A percentile compares a stretch with the other conserved stretches of the same genome.
phyloP scores from a whole-genome alignment of 495 filamentous ascomycete genomes.

The Neurospora sp. region DNA sequence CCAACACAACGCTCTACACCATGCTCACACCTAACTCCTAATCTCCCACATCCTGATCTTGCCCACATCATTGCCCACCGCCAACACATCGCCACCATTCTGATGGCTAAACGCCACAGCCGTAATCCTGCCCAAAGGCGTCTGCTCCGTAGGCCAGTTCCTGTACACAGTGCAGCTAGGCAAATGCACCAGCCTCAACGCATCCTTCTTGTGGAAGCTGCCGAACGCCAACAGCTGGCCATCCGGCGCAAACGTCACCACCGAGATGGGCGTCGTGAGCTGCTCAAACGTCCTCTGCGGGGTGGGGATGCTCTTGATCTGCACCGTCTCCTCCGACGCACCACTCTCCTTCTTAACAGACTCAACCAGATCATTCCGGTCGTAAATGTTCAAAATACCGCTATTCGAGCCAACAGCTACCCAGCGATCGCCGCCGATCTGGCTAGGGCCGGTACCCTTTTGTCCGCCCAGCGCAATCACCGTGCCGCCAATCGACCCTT shows the following conservation, averaged over 20 bases:
- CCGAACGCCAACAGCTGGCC: slow-evolving; percentile 81
- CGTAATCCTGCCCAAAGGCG: slow-evolving; percentile 77
- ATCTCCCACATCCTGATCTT: slow-evolving; percentile 86
- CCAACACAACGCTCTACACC: background rate
- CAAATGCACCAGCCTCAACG: slow-evolving; percentile 78
- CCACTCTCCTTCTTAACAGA: slow-evolving; percentile 26
- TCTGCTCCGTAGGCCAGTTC: slow-evolving; percentile 91
- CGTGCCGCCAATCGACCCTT: slow-evolving; percentile 79
- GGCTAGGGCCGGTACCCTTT: slow-evolving; percentile 35
- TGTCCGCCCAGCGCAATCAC: slow-evolving; percentile 66
- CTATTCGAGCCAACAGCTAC: slow-evolving; percentile 74
- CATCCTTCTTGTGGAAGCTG: slow-evolving; percentile 78
- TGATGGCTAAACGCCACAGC: slow-evolving; percentile 64
- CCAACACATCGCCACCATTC: slow-evolving; percentile 50
- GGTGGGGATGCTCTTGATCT: slow-evolving; percentile 53
- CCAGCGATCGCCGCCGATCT: slow-evolving; percentile 77
- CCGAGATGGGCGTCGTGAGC: slow-evolving; percentile 70
- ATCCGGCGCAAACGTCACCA: slow-evolving; percentile 72
- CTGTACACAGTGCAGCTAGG: slow-evolving; percentile 86
- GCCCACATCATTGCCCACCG: slow-evolving; percentile 78
- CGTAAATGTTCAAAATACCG: slow-evolving; percentile 89
- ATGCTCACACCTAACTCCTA: slow-evolving; percentile 20
- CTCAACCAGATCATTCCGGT: slow-evolving; percentile 54
- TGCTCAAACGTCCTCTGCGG: slow-evolving; percentile 69
- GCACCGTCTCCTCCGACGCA: slow-evolving; percentile 28